These are phyloP conservation scores for Pelagophyceae sp. DNA, from an alignment of 352 stramenopile genomes.

Conservation along the genomic window DNA sequence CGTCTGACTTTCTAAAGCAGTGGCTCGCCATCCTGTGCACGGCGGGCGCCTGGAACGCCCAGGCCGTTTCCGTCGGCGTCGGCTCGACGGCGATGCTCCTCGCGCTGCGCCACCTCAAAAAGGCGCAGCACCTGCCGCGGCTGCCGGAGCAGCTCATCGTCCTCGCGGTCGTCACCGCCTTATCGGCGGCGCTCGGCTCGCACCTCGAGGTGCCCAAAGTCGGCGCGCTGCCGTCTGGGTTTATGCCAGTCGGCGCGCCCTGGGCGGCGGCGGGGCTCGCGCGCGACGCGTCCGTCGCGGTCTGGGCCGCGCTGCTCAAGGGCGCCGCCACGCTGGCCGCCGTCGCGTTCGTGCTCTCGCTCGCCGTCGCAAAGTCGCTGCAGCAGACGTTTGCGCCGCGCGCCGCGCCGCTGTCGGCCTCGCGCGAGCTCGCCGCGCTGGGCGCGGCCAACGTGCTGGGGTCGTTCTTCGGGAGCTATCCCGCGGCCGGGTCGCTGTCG, in stretches of 20 bases:
- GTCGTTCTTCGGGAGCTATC: slow-evolving; percentile 62
- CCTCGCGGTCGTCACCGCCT: neutral
- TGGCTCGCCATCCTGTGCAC: slow-evolving; percentile 52
- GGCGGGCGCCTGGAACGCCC: slow-evolving; percentile 55
- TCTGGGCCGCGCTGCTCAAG: neutral
- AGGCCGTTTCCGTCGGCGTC: slow-evolving; percentile 55
- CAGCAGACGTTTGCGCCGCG: neutral
- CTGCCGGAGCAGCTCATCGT: neutral
- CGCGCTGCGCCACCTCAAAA: slow-evolving; percentile 23
- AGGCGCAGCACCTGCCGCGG: slow-evolving; percentile 27
- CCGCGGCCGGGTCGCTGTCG: slow-evolving; percentile 57
- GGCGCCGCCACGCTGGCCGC: slow-evolving; percentile 51
- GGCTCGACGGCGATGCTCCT: slow-evolving; percentile 49
- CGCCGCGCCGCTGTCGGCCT: slow-evolving; percentile 44
- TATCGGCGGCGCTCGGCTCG: neutral
- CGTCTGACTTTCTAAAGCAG: slow-evolving; percentile 45
- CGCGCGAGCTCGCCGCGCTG: slow-evolving; percentile 63
- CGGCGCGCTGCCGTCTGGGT: neutral
- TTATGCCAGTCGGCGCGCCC: neutral
- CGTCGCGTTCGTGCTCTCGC: slow-evolving; percentile 66
- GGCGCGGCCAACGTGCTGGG: slow-evolving; percentile 61
- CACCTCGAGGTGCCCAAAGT: neutral
- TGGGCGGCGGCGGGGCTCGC: neutral
- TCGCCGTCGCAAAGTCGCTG: slow-evolving; percentile 58
- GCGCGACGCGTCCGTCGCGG: neutral